Conservation (phyloP, 192 early-diverging fungal species). For the Coemansia sp. region DNA sequence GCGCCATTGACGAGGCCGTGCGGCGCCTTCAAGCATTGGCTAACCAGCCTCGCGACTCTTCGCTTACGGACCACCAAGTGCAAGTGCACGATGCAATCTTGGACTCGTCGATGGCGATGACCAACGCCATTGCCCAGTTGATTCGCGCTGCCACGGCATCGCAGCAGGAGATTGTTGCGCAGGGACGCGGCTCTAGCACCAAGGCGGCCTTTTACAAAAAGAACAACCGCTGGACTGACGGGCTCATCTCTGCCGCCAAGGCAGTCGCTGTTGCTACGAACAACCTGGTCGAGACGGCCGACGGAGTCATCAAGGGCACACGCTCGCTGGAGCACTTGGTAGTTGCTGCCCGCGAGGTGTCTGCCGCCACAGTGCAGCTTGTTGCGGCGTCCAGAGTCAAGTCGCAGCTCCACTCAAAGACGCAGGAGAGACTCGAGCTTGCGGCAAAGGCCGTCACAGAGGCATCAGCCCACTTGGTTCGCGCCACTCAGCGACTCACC, state of each 20-base stretch:
- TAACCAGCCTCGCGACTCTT: slow-evolving; percentile 69
- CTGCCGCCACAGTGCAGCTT: slow-evolving; percentile 93
- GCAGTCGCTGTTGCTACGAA: slow-evolving; percentile 92
- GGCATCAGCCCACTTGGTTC: slow-evolving; percentile 85
- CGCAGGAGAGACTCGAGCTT: slow-evolving; percentile 89
- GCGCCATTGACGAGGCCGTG: slow-evolving; percentile 89
- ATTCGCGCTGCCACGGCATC: slow-evolving; percentile 92
- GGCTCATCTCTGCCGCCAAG: slow-evolving; percentile 94
- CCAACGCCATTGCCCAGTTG: slow-evolving; percentile 89
- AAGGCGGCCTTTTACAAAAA: slow-evolving; percentile 97
- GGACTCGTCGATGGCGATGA: slow-evolving; percentile 88
- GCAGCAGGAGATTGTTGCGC: slow-evolving; percentile 96
- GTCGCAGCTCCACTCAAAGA: slow-evolving; percentile 85
- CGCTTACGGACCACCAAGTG: slow-evolving; percentile 68
- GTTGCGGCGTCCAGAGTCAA: slow-evolving; percentile 97
- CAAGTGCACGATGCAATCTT: slow-evolving; percentile 91
- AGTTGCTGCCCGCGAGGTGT: slow-evolving; percentile 96
- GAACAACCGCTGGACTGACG: slow-evolving; percentile 99
- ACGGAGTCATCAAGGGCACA: slow-evolving; percentile 90
- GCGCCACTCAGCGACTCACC: slow-evolving; percentile 82
- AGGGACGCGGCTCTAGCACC: slow-evolving; percentile 78
- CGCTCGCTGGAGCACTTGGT: slow-evolving; percentile 92
- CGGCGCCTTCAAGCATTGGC: slow-evolving; percentile 77
- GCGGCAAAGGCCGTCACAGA: slow-evolving; percentile 93
- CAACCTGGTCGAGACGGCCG: slow-evolving; percentile 89